Conservation (phyloP, 768 basidiomycete genomes). For the Mycena leptocephala region DNA sequence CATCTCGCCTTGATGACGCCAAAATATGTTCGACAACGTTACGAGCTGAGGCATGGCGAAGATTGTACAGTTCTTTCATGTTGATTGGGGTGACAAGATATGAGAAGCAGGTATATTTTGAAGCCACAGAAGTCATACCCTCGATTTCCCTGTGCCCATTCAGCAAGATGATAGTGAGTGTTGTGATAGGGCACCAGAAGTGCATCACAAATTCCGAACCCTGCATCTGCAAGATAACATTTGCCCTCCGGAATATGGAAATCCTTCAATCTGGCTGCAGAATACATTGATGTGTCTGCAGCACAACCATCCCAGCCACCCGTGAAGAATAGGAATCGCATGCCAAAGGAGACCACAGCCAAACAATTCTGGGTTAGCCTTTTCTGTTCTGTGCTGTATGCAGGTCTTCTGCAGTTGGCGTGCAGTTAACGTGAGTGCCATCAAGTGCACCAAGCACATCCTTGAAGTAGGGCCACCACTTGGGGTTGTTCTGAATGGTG, state of each 20-base stretch:
- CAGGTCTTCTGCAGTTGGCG: conserved; percentile 36
- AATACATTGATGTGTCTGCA: conserved; percentile 51
- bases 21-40: too few relatives aligned
- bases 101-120: too few relatives aligned
- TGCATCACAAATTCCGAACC: conserved; percentile 46
- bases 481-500: conserved; percentile 40
- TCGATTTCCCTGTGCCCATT: conserved; percentile 47
- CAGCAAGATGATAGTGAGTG: conserved; percentile 55
- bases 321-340: conserved; percentile 54
- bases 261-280: conserved; percentile 22
- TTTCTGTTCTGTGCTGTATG: conserved; percentile 44
- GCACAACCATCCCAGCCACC: conserved; percentile 59
- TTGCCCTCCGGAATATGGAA: conserved; percentile 49
- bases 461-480: conserved; percentile 50
- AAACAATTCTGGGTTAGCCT: conserved; percentile 58
- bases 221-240: conserved; percentile 56
- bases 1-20: conserved; percentile 22
- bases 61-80: conserved; percentile 58
- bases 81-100: too few relatives aligned
- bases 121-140: conserved; percentile 5
- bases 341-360: conserved; percentile 49
- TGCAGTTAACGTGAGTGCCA: conserved; percentile 47
- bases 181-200: conserved; percentile 54
- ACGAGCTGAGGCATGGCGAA: conserved; percentile 60
- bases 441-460: conserved; percentile 52